Evolutionary conservation across 2,329 filamentous ascomycete species (phyloP).

Genomic region (Ceratocystis destructans): DNA sequence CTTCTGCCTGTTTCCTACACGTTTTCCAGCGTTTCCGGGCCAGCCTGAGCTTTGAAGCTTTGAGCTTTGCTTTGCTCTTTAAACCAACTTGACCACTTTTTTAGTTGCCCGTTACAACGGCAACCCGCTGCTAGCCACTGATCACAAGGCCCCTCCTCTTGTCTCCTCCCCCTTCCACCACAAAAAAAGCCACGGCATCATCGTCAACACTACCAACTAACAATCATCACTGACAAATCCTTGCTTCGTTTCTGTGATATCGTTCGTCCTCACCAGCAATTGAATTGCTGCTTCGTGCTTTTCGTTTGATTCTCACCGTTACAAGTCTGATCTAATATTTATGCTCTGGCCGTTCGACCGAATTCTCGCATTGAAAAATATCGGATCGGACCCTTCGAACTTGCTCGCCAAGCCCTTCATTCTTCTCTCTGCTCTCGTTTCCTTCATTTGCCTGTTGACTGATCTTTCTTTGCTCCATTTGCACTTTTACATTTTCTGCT

Average conservation of each 20-base stretch:
- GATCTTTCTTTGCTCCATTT: slow-evolving; percentile 6
- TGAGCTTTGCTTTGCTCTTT: background rate
- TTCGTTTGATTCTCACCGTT: slow-evolving; percentile 7
- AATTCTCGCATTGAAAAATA: slow-evolving; percentile 19
- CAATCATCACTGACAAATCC: background rate
- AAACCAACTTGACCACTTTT: background rate
- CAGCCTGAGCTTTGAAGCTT: background rate
- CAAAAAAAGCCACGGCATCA: slow-evolving; percentile 5
- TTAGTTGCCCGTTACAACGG: slow-evolving; percentile 2
- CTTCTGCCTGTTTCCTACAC: background rate
- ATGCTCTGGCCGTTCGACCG: slow-evolving; percentile 13
- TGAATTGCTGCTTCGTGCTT: slow-evolving; percentile 12
- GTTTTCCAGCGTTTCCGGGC: background rate
- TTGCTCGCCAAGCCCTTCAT: slow-evolving; percentile 2
- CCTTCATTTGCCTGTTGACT: slow-evolving; percentile 7
- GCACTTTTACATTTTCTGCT: slow-evolving; percentile 1
- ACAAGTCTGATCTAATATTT: slow-evolving; percentile 3
- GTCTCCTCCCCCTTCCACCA: background rate
- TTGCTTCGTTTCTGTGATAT: background rate
- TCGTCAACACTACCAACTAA: background rate
- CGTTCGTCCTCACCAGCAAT: slow-evolving; percentile 8
- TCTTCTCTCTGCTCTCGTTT: background rate
- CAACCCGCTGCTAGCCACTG: slow-evolving; percentile 4
- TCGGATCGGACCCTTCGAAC: slow-evolving; percentile 16
- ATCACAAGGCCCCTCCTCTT: background rate